Evolutionary conservation across 2,329 filamentous ascomycete genomes (phyloP).

Genomic region (Penicillium sp.): DNA sequence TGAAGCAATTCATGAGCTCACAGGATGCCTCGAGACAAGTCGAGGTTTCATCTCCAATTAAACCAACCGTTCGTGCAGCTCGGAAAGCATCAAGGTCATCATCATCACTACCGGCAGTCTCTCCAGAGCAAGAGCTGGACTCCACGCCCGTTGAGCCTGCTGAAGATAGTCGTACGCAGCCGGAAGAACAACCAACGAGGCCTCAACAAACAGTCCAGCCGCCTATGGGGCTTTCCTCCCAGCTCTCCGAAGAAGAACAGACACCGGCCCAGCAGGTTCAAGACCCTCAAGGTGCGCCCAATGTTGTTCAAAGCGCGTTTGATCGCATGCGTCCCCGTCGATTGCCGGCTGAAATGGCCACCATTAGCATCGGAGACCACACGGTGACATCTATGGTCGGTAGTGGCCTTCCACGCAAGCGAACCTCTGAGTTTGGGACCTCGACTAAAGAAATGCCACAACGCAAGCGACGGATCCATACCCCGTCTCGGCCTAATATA

Average conservation of each 20-base stretch:
- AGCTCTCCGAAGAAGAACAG: constrained; percentile 5
- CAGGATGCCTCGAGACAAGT: constrained; percentile 20
- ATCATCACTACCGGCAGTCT: not conserved
- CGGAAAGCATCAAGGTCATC: constrained; percentile 1
- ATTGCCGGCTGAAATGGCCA: constrained; percentile 62
- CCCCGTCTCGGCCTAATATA: constrained; percentile 36
- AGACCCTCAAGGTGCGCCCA: constrained; percentile 34
- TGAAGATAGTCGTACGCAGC: constrained; percentile 4
- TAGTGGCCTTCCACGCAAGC: constrained; percentile 45
- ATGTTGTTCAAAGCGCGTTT: constrained; percentile 59
- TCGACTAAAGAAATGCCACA: constrained; percentile 23
- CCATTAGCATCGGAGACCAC: constrained; percentile 70
- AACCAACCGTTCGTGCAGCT: not conserved
- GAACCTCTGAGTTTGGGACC: constrained; percentile 29
- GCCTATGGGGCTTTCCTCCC: constrained; percentile 13
- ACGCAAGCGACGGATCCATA: constrained; percentile 42
- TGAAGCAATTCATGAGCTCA: constrained; percentile 25
- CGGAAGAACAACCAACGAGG: constrained; percentile 7
- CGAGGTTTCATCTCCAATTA: constrained; percentile 15
- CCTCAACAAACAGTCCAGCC: constrained; percentile 3
- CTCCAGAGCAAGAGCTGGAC: constrained; percentile 3
- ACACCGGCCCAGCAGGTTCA: constrained; percentile 6
- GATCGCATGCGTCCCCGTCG: constrained; percentile 65
- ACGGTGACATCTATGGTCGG: constrained; percentile 67
- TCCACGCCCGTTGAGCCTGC: constrained; percentile 1